Evolutionary conservation across 306 rosid species (phyloP).

Genomic region (Prunus fruticosa): DNA sequence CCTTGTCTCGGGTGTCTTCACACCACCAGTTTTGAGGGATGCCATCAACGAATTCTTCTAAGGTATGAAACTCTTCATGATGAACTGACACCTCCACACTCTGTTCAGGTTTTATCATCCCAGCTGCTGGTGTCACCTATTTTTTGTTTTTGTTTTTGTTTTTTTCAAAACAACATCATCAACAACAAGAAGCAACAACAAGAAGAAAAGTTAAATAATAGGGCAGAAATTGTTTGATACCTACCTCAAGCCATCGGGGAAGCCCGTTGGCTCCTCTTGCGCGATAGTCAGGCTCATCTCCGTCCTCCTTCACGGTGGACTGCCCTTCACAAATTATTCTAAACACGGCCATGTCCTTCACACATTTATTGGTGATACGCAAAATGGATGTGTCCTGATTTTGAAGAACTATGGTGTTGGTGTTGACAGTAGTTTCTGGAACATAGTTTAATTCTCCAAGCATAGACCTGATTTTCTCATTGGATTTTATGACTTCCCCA

Average conservation of each 20-base stretch:
- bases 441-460: slow-evolving; percentile 56
- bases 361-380: slow-evolving; percentile 54
- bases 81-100: slow-evolving; percentile 61
- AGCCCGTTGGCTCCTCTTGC: slow-evolving; percentile 81
- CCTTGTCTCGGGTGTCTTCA: slow-evolving; percentile 84
- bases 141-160: not conserved
- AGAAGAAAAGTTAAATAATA: not conserved
- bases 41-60: slow-evolving; percentile 72
- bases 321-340: slow-evolving; percentile 77
- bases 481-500: slow-evolving; percentile 60
- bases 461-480: slow-evolving; percentile 65
- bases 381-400: slow-evolving; percentile 66
- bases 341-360: slow-evolving; percentile 58
- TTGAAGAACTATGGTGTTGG: slow-evolving; percentile 62
- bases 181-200: not conserved
- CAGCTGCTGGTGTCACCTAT: slow-evolving; percentile 79
- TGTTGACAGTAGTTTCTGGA: slow-evolving; percentile 66
- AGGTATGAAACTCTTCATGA: slow-evolving; percentile 61
- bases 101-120: slow-evolving; percentile 76
- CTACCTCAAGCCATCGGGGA: slow-evolving; percentile 99
- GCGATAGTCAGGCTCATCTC: slow-evolving; percentile 42
- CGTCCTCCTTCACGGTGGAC: slow-evolving; percentile 58
- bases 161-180: not conserved
- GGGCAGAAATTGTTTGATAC: slow-evolving; percentile 32
- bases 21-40: slow-evolving; percentile 79